These are phyloP conservation scores for Phycomyces blakesleeanus DNA, from an alignment of 192 early-diverging fungal species.

Conservation along the genomic window DNA sequence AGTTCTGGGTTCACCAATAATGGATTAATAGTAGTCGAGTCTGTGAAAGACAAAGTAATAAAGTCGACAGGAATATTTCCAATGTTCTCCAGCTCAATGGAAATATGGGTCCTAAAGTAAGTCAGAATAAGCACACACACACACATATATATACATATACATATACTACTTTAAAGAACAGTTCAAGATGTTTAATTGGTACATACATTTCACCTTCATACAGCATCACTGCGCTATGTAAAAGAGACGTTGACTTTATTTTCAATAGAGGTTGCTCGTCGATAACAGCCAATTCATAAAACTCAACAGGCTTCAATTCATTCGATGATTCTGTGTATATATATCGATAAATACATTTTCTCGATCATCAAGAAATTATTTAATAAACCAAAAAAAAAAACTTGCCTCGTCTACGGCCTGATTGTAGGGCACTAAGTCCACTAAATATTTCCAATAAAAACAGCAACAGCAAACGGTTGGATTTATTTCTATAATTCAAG, in stretches of 20 bases:
- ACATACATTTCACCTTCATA: conserved; percentile 77
- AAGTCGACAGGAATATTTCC: conserved; percentile 66
- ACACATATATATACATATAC: neutral
- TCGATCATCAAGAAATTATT: neutral
- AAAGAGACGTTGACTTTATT: conserved; percentile 53
- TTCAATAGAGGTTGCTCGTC: conserved; percentile 65
- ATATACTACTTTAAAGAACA: neutral
- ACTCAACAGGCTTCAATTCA: conserved; percentile 9
- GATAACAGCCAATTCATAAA: conserved; percentile 48
- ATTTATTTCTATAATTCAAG: neutral
- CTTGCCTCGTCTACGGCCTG: neutral
- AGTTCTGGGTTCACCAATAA: conserved; percentile 39
- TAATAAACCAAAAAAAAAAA: neutral
- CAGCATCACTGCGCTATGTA: conserved; percentile 70
- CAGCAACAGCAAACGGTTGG: neutral
- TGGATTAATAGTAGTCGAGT: conserved; percentile 40
- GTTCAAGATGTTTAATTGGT: too few relatives aligned
- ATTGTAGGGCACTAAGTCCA: neutral
- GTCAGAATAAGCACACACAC: too few relatives aligned
- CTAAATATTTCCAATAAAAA: neutral
- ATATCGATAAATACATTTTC: neutral
- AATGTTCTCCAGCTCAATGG: conserved; percentile 73
- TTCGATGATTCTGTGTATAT: conserved; percentile 5
- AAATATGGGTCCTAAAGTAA: conserved; percentile 41
- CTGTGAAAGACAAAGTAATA: conserved; percentile 53